phyloP scores from a whole-genome alignment of 805 yeast species.

The Pichia phayaonensis region DNA sequence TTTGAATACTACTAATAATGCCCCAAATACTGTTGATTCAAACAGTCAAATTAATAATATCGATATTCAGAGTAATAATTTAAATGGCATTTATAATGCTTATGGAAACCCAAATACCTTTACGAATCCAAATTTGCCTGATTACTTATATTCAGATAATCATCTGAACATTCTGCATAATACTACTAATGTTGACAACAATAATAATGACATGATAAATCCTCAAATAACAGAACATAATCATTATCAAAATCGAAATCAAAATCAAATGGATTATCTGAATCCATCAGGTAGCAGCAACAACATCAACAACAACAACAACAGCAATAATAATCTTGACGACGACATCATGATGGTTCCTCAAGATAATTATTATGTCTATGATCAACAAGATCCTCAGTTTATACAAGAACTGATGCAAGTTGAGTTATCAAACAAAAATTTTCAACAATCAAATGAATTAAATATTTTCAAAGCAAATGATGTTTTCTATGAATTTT shows the following conservation, averaged over 20 bases:
- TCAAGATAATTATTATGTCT: slow-evolving; percentile 24
- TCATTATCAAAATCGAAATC: background rate
- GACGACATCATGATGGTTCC: slow-evolving; percentile 26
- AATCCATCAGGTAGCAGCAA: background rate
- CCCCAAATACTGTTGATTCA: background rate
- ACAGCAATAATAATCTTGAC: background rate
- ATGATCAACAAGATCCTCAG: slow-evolving; percentile 21
- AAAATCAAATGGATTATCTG: background rate
- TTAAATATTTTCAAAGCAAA: slow-evolving; percentile 26
- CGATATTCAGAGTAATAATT: slow-evolving; percentile 3
- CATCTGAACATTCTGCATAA: background rate
- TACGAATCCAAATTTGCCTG: slow-evolving; percentile 21
- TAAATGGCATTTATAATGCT: slow-evolving; percentile 20
- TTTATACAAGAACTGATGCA: slow-evolving; percentile 23
- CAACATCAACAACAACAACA: background rate
- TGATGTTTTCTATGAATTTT: slow-evolving; percentile 25
- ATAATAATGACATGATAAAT: background rate
- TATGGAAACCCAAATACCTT: slow-evolving; percentile 25
- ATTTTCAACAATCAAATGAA: slow-evolving; percentile 27
- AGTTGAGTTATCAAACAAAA: slow-evolving; percentile 21
- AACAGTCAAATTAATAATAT: background rate
- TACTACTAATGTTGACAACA: background rate
- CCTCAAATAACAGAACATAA: background rate
- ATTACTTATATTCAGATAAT: slow-evolving; percentile 15
- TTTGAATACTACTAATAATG: background rate